Evolutionary conservation across 441 rosid genomes (phyloP).

Genomic region (Brassica balearica): DNA sequence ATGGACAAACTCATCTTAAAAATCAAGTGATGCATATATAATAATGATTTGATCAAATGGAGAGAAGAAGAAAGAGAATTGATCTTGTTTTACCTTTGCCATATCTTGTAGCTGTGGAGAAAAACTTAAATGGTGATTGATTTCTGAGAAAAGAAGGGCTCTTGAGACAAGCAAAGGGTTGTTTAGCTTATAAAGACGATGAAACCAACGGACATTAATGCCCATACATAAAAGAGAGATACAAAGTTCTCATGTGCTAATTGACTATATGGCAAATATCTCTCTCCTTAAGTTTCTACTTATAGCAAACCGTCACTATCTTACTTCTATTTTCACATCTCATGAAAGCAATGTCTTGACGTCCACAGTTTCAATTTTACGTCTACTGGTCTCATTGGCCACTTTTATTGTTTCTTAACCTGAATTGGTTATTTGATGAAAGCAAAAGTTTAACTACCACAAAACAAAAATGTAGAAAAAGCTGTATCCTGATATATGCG

Average conservation of each 20-base stretch:
- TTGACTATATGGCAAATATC: conserved; percentile 6
- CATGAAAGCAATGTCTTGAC: conserved; percentile 17
- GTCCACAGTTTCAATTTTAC: not conserved
- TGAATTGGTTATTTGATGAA: not conserved
- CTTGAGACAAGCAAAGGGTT: conserved; percentile 13
- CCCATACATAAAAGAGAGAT: conserved; percentile 6
- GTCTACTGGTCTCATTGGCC: conserved; percentile 11
- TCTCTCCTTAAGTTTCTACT: conserved; percentile 21
- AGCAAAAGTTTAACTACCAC: not conserved
- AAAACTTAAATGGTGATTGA: conserved; percentile 1
- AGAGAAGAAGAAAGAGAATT: not conserved
- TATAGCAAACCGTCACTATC: not conserved
- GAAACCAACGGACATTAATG: conserved; percentile 18
- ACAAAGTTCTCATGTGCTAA: conserved; percentile 22
- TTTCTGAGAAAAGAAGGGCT: conserved; percentile 15
- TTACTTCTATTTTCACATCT: conserved; percentile 8
- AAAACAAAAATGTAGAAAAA: not conserved
- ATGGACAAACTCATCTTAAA: not conserved
- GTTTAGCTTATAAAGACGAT: conserved; percentile 19
- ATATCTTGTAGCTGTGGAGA: conserved; percentile 10
- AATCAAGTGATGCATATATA: conserved; percentile 5
- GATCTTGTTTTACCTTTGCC: conserved; percentile 19
- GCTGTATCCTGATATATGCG: too few species aligned
- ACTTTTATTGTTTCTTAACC: not conserved
- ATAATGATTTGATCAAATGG: not conserved